A percentile compares a stretch with the other conserved stretches of the same genome.
phyloP scores from a whole-genome alignment of 2,329 filamentous ascomycete genomes.

The Aspergillus sp. region DNA sequence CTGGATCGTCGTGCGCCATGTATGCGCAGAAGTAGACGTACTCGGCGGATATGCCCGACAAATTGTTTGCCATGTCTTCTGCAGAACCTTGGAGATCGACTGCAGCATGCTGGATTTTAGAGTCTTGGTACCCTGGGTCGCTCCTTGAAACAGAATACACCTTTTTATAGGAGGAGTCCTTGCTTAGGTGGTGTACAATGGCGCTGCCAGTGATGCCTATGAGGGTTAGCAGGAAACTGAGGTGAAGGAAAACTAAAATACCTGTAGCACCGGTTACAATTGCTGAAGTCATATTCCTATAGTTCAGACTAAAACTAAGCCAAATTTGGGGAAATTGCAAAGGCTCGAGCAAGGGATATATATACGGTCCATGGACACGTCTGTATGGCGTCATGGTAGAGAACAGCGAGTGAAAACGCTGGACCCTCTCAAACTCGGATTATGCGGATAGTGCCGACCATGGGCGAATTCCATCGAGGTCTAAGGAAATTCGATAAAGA shows the following conservation, averaged over 20 bases:
- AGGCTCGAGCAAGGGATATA: not conserved
- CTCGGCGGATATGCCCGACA: conserved; percentile 37
- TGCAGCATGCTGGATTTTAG: conserved; percentile 39
- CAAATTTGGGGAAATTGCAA: too few species aligned
- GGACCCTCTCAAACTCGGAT: too few species aligned
- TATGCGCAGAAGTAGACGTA: conserved; percentile 49
- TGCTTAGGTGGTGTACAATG: conserved; percentile 40
- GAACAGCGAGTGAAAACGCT: too few species aligned
- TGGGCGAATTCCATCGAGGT: not conserved
- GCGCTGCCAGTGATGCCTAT: conserved; percentile 41
- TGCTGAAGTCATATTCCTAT: conserved; percentile 25
- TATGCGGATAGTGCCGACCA: too few species aligned
- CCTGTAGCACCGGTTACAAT: conserved; percentile 33
- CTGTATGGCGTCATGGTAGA: not conserved
- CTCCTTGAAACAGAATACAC: conserved; percentile 43
- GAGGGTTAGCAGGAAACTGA: not conserved
- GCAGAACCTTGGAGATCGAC: conserved; percentile 38
- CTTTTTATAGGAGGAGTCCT: conserved; percentile 36
- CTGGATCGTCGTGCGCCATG: conserved; percentile 36
- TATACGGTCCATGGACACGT: not conserved
- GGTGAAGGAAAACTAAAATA: conserved; percentile 3
- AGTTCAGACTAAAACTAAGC: not conserved
- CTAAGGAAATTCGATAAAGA: not conserved
- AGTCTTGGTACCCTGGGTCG: conserved; percentile 36
- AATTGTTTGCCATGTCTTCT: conserved; percentile 38